phyloP scores from a whole-genome alignment of 441 rosid species.

The Mallotus repandus region DNA sequence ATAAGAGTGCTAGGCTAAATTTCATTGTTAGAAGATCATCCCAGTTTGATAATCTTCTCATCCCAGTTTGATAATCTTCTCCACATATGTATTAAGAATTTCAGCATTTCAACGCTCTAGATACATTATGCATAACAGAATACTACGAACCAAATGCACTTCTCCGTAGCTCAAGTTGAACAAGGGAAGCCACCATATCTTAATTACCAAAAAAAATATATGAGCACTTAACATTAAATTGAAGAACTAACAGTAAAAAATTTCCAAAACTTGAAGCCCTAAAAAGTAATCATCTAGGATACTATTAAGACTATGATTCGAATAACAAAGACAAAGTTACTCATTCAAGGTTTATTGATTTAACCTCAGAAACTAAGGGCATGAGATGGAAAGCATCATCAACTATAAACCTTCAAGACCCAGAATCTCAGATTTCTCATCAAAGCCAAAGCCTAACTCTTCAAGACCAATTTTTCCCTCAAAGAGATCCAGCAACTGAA shows the following conservation, averaged over 20 bases:
- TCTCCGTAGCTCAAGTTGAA: too few relatives aligned
- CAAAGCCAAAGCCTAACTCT: not conserved
- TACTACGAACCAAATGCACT: not conserved
- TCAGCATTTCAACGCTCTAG: not conserved
- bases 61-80: too few relatives aligned
- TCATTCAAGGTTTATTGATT: not conserved
- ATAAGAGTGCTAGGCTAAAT: too few relatives aligned
- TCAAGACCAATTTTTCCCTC: not conserved
- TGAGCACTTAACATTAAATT: not conserved
- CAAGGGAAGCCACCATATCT: not conserved
- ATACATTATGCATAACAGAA: too few relatives aligned
- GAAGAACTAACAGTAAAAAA: too few relatives aligned
- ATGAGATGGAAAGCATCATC: too few relatives aligned
- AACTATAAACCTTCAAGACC: not conserved
- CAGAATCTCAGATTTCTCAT: not conserved
- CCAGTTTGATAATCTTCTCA: too few relatives aligned
- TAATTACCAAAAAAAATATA: not conserved
- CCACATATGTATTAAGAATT: not conserved
- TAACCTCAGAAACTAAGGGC: too few relatives aligned
- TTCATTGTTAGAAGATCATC: too few relatives aligned
- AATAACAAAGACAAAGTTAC: not conserved
- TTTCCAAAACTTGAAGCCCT: not conserved
- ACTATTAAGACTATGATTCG: not conserved
- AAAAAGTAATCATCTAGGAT: not conserved
- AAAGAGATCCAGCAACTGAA: constrained; percentile 19